phyloP scores from a whole-genome alignment of 169 alveolate genomes.

The Plasmodium berghei region DNA sequence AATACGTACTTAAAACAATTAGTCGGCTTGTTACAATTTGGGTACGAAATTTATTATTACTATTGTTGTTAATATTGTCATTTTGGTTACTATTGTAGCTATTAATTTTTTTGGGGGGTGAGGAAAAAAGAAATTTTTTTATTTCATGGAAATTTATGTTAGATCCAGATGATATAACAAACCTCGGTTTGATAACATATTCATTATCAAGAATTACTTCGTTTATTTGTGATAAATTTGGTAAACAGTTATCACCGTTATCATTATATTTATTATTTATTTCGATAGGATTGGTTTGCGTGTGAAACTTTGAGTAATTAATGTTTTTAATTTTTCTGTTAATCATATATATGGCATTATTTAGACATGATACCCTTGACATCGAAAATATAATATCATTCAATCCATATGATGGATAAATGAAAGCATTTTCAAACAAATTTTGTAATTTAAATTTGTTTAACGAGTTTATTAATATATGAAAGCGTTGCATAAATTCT shows the following conservation, averaged over 20 bases:
- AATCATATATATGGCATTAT: constrained; percentile 62
- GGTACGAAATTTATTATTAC: constrained; percentile 1
- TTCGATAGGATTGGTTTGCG: neutral
- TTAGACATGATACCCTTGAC: constrained; percentile 57
- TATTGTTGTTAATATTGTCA: neutral
- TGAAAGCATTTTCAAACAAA: constrained; percentile 43
- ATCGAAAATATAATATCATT: constrained; percentile 61
- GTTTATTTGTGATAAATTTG: constrained; percentile 19
- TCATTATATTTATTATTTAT: constrained; percentile 1
- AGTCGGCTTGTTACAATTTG: constrained; percentile 27
- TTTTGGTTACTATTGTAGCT: too few relatives aligned
- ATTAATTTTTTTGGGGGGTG: too few relatives aligned
- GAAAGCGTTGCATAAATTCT: constrained; percentile 45
- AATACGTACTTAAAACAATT: constrained; percentile 52
- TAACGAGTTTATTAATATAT: constrained; percentile 56
- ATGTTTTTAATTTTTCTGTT: constrained; percentile 49
- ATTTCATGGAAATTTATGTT: constrained; percentile 46
- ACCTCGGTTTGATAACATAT: constrained; percentile 31
- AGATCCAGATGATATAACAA: constrained; percentile 69
- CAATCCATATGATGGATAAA: constrained; percentile 62
- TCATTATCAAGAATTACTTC: constrained; percentile 44
- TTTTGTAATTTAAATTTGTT: constrained; percentile 64
- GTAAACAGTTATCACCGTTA: neutral
- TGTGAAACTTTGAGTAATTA: constrained; percentile 3
- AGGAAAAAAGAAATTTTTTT: constrained; percentile 33